phyloP scores from a whole-genome alignment of 164 flowering plant genomes.

The Vitis cinerea region DNA sequence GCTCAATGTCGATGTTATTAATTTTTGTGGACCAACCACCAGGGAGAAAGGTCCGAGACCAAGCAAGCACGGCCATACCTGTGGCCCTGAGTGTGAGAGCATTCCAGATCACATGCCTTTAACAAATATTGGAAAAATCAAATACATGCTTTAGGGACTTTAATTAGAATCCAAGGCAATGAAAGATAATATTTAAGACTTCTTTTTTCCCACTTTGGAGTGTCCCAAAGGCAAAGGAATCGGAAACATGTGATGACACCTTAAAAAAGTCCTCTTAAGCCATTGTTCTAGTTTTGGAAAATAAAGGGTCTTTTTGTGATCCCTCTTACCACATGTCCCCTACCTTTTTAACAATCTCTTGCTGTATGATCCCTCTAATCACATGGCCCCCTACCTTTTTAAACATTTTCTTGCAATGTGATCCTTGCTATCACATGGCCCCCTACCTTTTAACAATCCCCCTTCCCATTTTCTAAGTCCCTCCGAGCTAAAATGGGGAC shows the following conservation, averaged over 20 bases:
- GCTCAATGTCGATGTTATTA: neutral
- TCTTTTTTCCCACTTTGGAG: slow-evolving; percentile 23
- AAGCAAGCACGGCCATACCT: slow-evolving; percentile 4
- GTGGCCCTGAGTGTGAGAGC: slow-evolving; percentile 9
- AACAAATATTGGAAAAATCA: neutral
- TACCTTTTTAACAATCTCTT: slow-evolving; percentile 7
- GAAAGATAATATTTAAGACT: slow-evolving; percentile 12
- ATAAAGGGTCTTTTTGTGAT: slow-evolving; percentile 28
- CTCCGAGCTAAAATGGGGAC: too few relatives aligned
- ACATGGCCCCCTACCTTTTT: slow-evolving; percentile 14
- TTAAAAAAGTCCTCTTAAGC: slow-evolving; percentile 12
- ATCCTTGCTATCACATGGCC: too few relatives aligned
- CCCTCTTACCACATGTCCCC: slow-evolving; percentile 20
- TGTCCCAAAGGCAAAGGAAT: slow-evolving; percentile 32
- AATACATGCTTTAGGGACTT: slow-evolving; percentile 11
- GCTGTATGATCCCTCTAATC: slow-evolving; percentile 1
- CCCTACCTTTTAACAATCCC: too few relatives aligned
- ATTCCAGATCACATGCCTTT: slow-evolving; percentile 25
- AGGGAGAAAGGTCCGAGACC: neutral
- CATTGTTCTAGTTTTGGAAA: slow-evolving; percentile 15
- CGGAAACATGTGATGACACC: slow-evolving; percentile 18
- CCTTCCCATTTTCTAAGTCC: too few relatives aligned
- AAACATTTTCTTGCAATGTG: neutral
- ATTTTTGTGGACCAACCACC: neutral
- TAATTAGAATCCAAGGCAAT: slow-evolving; percentile 47